These are phyloP conservation scores for Aotearoamyces nothofagi DNA, from an alignment of 2,329 filamentous ascomycete genomes.

Conservation along the genomic window DNA sequence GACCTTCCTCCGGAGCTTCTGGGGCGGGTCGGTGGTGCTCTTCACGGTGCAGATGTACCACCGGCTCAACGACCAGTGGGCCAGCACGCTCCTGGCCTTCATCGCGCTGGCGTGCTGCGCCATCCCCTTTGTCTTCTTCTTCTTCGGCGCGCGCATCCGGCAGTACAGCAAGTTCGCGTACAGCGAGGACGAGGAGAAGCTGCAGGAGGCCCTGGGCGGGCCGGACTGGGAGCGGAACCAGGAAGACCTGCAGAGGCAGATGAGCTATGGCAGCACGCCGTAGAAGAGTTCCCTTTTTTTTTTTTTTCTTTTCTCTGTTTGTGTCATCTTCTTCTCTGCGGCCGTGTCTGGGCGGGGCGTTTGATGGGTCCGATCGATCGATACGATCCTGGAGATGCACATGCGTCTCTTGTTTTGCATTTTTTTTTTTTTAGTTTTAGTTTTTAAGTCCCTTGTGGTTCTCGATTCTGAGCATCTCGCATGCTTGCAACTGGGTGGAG, in stretches of 20 bases:
- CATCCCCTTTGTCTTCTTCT: slow-evolving; percentile 70
- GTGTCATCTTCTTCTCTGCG: too few species aligned
- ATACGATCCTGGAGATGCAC: too few species aligned
- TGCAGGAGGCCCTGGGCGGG: background rate
- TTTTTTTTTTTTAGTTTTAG: too few species aligned
- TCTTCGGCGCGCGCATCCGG: slow-evolving; percentile 55
- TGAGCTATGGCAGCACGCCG: background rate
- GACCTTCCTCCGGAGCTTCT: slow-evolving; percentile 64
- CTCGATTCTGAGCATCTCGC: too few species aligned
- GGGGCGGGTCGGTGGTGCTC: slow-evolving; percentile 59
- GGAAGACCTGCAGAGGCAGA: background rate
- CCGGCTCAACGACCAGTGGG: slow-evolving; percentile 58
- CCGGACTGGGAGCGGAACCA: too few species aligned
- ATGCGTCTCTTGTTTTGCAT: too few species aligned
- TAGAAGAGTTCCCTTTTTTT: too few species aligned
- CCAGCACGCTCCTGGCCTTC: slow-evolving; percentile 53
- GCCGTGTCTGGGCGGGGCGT: too few species aligned
- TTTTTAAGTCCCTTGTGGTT: too few species aligned
- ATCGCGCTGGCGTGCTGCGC: slow-evolving; percentile 59
- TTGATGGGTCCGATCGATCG: too few species aligned
- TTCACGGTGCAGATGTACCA: slow-evolving; percentile 70
- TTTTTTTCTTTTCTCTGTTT: too few species aligned
- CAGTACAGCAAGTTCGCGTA: background rate
- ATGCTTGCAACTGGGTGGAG: too few species aligned
- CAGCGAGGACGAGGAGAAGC: slow-evolving; percentile 1